Evolutionary conservation across 495 filamentous ascomycete genomes (phyloP).

Genomic region (Niebla homalea): DNA sequence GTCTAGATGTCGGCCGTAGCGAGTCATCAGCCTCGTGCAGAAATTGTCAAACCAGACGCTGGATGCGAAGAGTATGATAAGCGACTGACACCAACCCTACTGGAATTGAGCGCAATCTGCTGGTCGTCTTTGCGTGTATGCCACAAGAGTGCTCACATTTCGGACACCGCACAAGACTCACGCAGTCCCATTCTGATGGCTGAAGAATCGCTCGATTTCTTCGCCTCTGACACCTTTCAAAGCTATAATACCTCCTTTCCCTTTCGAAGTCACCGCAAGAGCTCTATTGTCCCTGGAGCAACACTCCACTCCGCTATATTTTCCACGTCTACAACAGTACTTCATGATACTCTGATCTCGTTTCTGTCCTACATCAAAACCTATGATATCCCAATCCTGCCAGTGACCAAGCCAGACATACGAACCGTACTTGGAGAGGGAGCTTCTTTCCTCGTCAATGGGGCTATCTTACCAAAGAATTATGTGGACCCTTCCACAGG

Average conservation of each 20-base stretch:
- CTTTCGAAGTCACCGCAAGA: constrained; percentile 9
- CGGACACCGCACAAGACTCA: too few relatives aligned
- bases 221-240: too few relatives aligned
- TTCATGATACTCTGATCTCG: constrained; percentile 18
- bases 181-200: too few relatives aligned
- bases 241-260: background rate
- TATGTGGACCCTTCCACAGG: constrained; percentile 16
- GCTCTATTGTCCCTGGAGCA: constrained; percentile 14
- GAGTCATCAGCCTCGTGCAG: too few relatives aligned
- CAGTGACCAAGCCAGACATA: constrained; percentile 17
- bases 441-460: constrained; percentile 20
- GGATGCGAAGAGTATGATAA: too few relatives aligned
- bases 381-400: constrained; percentile 17
- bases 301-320: constrained; percentile 17
- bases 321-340: constrained; percentile 6
- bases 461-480: constrained; percentile 16
- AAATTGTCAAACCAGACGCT: too few relatives aligned
- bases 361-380: constrained; percentile 21
- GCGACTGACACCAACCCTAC: too few relatives aligned
- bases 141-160: too few relatives aligned
- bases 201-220: too few relatives aligned
- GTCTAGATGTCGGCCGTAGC: too few relatives aligned
- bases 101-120: too few relatives aligned
- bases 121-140: too few relatives aligned
- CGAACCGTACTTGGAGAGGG: constrained; percentile 19